Conservation (phyloP, 2,329 filamentous ascomycete species). For the Fusarium sp. region DNA sequence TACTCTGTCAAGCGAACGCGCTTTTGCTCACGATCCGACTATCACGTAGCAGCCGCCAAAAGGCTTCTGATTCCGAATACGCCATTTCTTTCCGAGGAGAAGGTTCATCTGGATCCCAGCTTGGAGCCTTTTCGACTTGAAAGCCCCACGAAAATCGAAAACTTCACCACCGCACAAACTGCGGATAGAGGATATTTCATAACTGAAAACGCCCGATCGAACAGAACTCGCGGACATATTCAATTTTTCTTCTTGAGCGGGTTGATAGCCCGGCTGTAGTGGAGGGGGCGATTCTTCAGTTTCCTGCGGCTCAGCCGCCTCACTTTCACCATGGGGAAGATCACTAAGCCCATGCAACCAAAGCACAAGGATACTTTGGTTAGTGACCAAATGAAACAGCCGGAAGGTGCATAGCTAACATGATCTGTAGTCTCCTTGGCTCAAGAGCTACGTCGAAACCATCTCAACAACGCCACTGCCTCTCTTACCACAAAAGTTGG, state of each 20-base stretch:
- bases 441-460: constrained; percentile 80
- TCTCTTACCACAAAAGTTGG: constrained; percentile 79
- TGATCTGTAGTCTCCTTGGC: constrained; percentile 78
- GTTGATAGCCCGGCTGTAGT: constrained; percentile 55
- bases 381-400: constrained; percentile 41
- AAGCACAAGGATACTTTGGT: constrained; percentile 76
- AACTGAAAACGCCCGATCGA: constrained; percentile 44
- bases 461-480: constrained; percentile 76
- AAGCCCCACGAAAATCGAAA: constrained; percentile 12
- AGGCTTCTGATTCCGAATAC: background rate
- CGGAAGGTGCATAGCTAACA: constrained; percentile 40
- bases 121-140: background rate
- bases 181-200: constrained; percentile 7
- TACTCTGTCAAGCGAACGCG: constrained; percentile 18
- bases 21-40: constrained; percentile 2
- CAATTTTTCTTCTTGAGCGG: constrained; percentile 46
- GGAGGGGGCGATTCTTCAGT: constrained; percentile 64
- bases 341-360: constrained; percentile 71
- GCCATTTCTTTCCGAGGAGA: background rate
- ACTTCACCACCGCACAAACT: constrained; percentile 19
- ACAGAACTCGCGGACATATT: constrained; percentile 48
- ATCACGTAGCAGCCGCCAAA: background rate
- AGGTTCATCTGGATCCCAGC: background rate
- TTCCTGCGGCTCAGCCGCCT: constrained; percentile 67
- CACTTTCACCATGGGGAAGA: constrained; percentile 71